phyloP scores from a whole-genome alignment of 169 alveolate genomes.

The Plasmodium gallinaceum region DNA sequence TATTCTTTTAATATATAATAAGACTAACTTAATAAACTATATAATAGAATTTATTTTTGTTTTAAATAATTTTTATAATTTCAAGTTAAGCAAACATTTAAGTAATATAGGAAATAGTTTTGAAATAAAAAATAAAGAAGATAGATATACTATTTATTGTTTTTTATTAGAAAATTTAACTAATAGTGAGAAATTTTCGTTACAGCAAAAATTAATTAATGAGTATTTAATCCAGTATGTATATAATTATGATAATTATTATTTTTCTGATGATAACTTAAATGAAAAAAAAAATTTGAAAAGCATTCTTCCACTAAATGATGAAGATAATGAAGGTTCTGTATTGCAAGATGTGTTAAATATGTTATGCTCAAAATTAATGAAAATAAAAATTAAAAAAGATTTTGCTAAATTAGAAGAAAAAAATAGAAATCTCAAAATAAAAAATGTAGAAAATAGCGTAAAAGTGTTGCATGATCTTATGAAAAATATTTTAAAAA shows the following conservation, averaged over 20 bases:
- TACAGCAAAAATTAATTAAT: slow-evolving; percentile 60
- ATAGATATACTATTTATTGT: slow-evolving; percentile 38
- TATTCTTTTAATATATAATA: slow-evolving; percentile 50
- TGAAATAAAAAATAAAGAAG: slow-evolving; percentile 44
- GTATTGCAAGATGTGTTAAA: slow-evolving; percentile 50
- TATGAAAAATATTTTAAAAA: slow-evolving; percentile 72
- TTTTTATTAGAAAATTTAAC: slow-evolving; percentile 35
- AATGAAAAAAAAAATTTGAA: slow-evolving; percentile 12
- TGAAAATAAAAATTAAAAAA: slow-evolving; percentile 71
- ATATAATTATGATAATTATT: slow-evolving; percentile 65
- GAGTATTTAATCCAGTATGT: slow-evolving; percentile 67
- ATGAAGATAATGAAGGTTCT: slow-evolving; percentile 57
- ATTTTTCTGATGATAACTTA: slow-evolving; percentile 40
- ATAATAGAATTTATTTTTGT: slow-evolving; percentile 64
- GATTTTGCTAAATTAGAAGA: slow-evolving; percentile 73
- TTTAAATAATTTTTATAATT: slow-evolving; percentile 37
- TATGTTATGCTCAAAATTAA: slow-evolving; percentile 38
- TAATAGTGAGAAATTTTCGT: slow-evolving; percentile 62
- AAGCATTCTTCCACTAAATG: slow-evolving; percentile 47
- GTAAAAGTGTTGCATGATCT: slow-evolving; percentile 62
- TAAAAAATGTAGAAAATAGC: slow-evolving; percentile 71
- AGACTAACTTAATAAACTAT: slow-evolving; percentile 44
- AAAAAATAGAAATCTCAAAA: slow-evolving; percentile 49
- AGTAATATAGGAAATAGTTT: slow-evolving; percentile 24
- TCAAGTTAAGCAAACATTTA: slow-evolving; percentile 49